These are phyloP conservation scores for Lichtheimia ornata DNA, from an alignment of 371 early-diverging fungal species.

Conservation along the genomic window DNA sequence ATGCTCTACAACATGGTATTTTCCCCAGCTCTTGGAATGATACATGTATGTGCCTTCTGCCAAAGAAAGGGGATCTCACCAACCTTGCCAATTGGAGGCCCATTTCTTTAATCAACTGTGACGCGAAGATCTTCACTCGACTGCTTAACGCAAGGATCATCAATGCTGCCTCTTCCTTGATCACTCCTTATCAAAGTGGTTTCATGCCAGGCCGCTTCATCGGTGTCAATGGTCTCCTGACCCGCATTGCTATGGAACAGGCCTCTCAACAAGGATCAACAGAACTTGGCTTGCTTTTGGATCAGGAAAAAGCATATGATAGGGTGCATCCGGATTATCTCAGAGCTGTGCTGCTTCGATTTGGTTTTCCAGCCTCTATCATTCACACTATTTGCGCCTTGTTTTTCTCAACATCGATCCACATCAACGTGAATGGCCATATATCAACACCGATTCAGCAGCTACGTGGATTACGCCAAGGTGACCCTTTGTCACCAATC, in stretches of 20 bases:
- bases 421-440: slow-evolving; percentile 24
- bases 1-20: slow-evolving; percentile 7
- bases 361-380: slow-evolving; percentile 7
- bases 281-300: not conserved
- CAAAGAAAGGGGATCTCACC: slow-evolving; percentile 23
- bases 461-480: slow-evolving; percentile 24
- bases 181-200: slow-evolving; percentile 15
- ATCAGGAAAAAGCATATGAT: slow-evolving; percentile 19
- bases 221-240: slow-evolving; percentile 14
- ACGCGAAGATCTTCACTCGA: slow-evolving; percentile 22
- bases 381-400: slow-evolving; percentile 5
- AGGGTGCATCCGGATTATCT: slow-evolving; percentile 18
- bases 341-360: not conserved
- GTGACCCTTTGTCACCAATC: slow-evolving; percentile 25
- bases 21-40: slow-evolving; percentile 29
- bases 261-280: not conserved
- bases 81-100: slow-evolving; percentile 30
- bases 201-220: slow-evolving; percentile 14
- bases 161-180: not conserved
- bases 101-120: slow-evolving; percentile 19
- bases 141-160: not conserved
- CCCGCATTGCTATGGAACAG: slow-evolving; percentile 9
- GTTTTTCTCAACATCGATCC: slow-evolving; percentile 17
- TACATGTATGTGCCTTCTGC: slow-evolving; percentile 16
- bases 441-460: slow-evolving; percentile 12